Base-by-base conservation (phyloP, 2,329 filamentous ascomycete species). In the Ophiocordyceps camponoti-rufipedis region DNA sequence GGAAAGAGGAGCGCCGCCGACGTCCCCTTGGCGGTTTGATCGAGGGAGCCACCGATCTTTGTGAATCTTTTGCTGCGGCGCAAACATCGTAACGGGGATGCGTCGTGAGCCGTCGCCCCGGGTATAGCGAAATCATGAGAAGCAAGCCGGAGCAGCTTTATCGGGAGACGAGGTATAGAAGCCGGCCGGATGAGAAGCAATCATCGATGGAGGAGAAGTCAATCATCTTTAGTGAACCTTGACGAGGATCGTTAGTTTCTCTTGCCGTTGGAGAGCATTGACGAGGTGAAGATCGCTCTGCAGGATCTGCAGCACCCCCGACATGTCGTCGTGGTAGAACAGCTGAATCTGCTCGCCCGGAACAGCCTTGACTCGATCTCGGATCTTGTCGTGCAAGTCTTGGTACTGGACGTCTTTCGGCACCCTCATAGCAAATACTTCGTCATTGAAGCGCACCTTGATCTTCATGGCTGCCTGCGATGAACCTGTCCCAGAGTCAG, bases 371-470 rank as follows among this genome's bases (percentile, higher is more conserved):
- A 94, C 72, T 41, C 91, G 75, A 54, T 95, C 86, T 44, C 78
- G 74, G 48, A 96, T 78, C 63, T 91, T 94, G 52, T 87, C 81
- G 54, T 82, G 81, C 9, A 98, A 71, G 49, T 86, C 82, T 45
- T 75, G 69, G 61, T 81, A 91, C 45, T 74, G 74, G 54, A 93
- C 86, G 46, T 93, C 83, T 1, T 74, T 74, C 0, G 89, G 82
- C 46, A 96, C 85, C 32, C 88, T 80, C 55, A 98, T 87, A 41
- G 91, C 84, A 52, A 95, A 89, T 47, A 93, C 77, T 53, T 95
- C 89, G 49, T 88, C 82, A 52, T 89, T 84, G 66, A 86, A 95
- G 66, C 85, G 91, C 45, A 95, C 82, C 66, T 96, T 96, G 59
- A 96, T 84, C 63, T 95, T 96, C 68, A 95, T 81, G 4, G 77